phyloP scores from a whole-genome alignment of 495 filamentous ascomycete genomes.

The Penicillium egyptiacum region DNA sequence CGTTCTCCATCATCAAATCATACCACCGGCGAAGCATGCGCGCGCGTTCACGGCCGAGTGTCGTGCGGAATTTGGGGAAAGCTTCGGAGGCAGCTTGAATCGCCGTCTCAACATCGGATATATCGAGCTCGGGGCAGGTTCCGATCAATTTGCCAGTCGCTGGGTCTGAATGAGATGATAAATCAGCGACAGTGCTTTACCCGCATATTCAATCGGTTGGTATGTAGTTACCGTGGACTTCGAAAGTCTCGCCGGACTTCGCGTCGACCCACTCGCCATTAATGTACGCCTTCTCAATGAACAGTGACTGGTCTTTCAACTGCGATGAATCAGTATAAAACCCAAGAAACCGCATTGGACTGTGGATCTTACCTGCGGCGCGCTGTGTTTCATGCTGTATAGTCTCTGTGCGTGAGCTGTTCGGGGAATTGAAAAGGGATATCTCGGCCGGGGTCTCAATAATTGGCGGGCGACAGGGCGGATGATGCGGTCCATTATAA shows the following conservation, averaged over 20 bases:
- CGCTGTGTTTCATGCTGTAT: slow-evolving; percentile 44
- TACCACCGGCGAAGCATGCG: slow-evolving; percentile 88
- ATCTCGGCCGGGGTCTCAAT: slow-evolving; percentile 38
- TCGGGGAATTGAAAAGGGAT: slow-evolving; percentile 42
- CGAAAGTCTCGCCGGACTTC: slow-evolving; percentile 75
- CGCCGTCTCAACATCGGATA: slow-evolving; percentile 71
- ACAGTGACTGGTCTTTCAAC: slow-evolving; percentile 80
- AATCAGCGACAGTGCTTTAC: background rate
- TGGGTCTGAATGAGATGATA: slow-evolving; percentile 57
- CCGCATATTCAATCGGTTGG: background rate
- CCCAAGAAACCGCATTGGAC: background rate
- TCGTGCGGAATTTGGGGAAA: slow-evolving; percentile 71
- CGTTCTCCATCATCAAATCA: slow-evolving; percentile 81
- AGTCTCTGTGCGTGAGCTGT: slow-evolving; percentile 37
- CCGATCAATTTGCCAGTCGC: slow-evolving; percentile 77
- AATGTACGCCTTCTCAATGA: slow-evolving; percentile 80
- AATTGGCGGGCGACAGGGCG: slow-evolving; percentile 44
- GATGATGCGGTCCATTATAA: slow-evolving; percentile 42
- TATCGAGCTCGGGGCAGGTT: slow-evolving; percentile 77
- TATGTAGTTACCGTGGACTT: slow-evolving; percentile 60
- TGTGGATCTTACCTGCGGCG: slow-evolving; percentile 39
- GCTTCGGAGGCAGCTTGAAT: slow-evolving; percentile 75
- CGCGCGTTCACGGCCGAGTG: slow-evolving; percentile 76
- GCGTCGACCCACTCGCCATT: slow-evolving; percentile 82
- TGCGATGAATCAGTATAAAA: slow-evolving; percentile 26